Percentiles rank a stretch among this genome's conserved stretches.
phyloP scores from a whole-genome alignment of 768 basidiomycete species.

The Macrolepiota albuminosa region DNA sequence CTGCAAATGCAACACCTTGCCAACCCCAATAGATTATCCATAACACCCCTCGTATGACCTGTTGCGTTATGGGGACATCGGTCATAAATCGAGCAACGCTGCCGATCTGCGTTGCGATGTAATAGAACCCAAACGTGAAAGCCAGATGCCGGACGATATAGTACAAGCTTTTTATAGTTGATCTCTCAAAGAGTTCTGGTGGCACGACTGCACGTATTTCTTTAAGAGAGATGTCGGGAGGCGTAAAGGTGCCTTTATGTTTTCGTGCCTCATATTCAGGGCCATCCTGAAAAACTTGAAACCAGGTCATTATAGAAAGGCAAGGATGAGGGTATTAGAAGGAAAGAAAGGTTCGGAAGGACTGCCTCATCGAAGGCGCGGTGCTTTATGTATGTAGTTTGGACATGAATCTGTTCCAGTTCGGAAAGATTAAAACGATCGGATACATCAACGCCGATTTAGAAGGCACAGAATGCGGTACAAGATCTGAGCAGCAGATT shows the following conservation, averaged over 20 bases:
- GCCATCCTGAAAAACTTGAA: conserved; percentile 39
- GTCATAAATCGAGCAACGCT: conserved; percentile 2
- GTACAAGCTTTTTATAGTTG: conserved; percentile 36
- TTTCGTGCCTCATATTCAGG: conserved; percentile 47
- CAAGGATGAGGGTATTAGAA: background rate
- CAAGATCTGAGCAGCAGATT: conserved; percentile 11
- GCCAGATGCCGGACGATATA: conserved; percentile 40
- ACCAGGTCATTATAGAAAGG: conserved; percentile 31
- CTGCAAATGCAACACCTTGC: conserved; percentile 43
- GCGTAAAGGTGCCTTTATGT: conserved; percentile 31
- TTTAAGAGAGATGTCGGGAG: conserved; percentile 37
- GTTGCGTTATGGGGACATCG: conserved; percentile 10
- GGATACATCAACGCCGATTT: conserved; percentile 15
- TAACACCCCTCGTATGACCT: conserved; percentile 21
- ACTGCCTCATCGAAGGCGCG: background rate
- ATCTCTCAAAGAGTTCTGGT: conserved; percentile 39
- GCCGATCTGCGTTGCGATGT: conserved; percentile 34
- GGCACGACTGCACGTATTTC: conserved; percentile 46
- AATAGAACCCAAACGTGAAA: conserved; percentile 33
- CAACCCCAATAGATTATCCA: conserved; percentile 49
- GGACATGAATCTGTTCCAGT: conserved; percentile 9
- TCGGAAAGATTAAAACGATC: conserved; percentile 17
- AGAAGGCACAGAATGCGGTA: conserved; percentile 7
- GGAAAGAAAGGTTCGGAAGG: background rate
- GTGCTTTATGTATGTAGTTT: conserved; percentile 12